Evolutionary conservation across 164 flowering plant species (phyloP).

Genomic region (Brasenia schreberi): DNA sequence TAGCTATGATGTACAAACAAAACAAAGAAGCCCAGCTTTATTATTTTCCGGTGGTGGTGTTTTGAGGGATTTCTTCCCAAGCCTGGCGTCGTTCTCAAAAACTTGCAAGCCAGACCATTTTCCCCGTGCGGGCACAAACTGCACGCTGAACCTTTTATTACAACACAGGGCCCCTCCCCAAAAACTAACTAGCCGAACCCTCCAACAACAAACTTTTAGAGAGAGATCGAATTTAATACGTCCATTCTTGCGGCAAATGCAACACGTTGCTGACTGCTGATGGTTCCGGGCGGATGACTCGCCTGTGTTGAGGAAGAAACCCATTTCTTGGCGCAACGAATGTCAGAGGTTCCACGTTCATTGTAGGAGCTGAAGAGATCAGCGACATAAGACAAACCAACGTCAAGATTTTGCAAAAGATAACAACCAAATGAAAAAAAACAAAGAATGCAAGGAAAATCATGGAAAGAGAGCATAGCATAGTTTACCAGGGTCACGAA

Average conservation of each 20-base stretch:
- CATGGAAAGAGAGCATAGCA: background rate
- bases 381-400: background rate
- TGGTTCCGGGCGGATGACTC: slow-evolving; percentile 3
- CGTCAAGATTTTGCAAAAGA: background rate
- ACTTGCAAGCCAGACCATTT: too few relatives aligned
- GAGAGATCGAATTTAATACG: slow-evolving; percentile 27
- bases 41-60: too few relatives aligned
- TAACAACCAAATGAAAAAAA: too few relatives aligned
- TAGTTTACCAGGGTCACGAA: slow-evolving; percentile 17
- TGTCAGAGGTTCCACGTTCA: background rate
- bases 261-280: slow-evolving; percentile 24
- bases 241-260: slow-evolving; percentile 73
- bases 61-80: too few relatives aligned
- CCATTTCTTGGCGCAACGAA: background rate
- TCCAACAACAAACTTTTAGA: background rate
- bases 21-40: too few relatives aligned
- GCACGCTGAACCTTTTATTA: too few relatives aligned
- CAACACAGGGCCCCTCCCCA: background rate
- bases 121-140: too few relatives aligned
- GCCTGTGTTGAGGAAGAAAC: slow-evolving; percentile 1
- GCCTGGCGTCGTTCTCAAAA: too few relatives aligned
- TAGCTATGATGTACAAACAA: too few relatives aligned
- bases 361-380: background rate
- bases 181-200: background rate
- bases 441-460: background rate